These are phyloP conservation scores for Linum lewisii DNA, from an alignment of 345 rosid species.

Conservation along the genomic window DNA sequence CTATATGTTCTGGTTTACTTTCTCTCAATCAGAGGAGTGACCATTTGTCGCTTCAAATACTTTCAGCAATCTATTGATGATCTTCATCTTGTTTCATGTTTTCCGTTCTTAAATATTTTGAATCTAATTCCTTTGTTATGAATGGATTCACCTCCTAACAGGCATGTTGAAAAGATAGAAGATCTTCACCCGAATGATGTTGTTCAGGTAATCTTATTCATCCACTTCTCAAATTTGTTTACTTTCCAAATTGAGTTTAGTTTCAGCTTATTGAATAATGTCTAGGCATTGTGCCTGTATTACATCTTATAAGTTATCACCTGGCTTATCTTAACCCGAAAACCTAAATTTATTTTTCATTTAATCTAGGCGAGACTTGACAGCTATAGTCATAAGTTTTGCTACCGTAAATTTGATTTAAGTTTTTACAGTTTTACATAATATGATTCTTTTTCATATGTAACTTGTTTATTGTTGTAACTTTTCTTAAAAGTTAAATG, in stretches of 20 bases:
- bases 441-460: not conserved
- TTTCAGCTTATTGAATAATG: too few species aligned
- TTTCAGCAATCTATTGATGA: not conserved
- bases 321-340: too few species aligned
- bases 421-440: too few species aligned
- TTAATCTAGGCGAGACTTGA: too few species aligned
- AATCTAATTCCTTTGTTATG: conserved; percentile 10
- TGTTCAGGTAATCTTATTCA: conserved; percentile 48
- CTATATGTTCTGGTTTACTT: not conserved
- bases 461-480: not conserved
- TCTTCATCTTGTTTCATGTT: not conserved
- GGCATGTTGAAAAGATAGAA: conserved; percentile 46
- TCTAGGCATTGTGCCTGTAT: too few species aligned
- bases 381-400: too few species aligned
- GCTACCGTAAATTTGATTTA: too few species aligned
- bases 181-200: conserved; percentile 54
- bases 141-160: conserved; percentile 33
- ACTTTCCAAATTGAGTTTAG: too few species aligned
- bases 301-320: too few species aligned
- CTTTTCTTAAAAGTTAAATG: not conserved
- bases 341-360: too few species aligned
- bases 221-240: not conserved
- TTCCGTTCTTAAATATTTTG: not conserved
- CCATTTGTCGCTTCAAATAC: not conserved
- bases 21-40: not conserved